Percentiles rank a stretch among this genome's conserved stretches.
phyloP scores from a whole-genome alignment of 2,329 filamentous ascomycete genomes.

The Arthrocladium fulminans region DNA sequence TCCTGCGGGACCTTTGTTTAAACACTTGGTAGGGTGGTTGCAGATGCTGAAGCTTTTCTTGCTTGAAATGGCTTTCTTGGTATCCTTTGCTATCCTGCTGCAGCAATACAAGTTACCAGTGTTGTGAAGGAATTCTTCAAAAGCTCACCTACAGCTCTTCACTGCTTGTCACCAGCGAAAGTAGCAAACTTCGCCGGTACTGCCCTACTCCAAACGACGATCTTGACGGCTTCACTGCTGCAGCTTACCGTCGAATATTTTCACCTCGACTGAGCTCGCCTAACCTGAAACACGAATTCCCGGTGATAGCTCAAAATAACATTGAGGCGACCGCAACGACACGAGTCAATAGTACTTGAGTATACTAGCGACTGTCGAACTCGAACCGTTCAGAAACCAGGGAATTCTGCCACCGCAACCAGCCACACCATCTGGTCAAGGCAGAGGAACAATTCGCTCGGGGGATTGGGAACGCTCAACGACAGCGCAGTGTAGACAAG shows the following conservation, averaged over 20 bases:
- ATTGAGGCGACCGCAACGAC: conserved; percentile 1
- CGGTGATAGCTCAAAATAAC: background rate
- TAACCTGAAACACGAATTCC: background rate
- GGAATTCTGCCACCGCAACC: background rate
- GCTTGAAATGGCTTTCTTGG: background rate
- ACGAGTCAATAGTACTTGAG: background rate
- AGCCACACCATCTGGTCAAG: background rate
- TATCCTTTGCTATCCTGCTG: background rate
- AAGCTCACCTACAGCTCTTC: background rate
- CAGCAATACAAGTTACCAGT: background rate
- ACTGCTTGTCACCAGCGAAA: background rate
- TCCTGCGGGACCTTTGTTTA: background rate
- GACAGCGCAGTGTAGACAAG: no score
- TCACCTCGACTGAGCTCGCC: background rate
- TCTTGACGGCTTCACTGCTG: background rate
- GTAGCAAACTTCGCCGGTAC: conserved; percentile 7
- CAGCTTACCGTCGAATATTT: conserved; percentile 4
- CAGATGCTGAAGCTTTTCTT: background rate
- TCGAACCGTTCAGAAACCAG: conserved; percentile 3
- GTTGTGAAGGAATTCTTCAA: no score
- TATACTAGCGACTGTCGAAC: conserved; percentile 4
- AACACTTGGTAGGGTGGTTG: background rate
- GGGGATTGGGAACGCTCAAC: conserved; percentile 1
- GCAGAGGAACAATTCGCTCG: background rate
- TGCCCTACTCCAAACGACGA: background rate